A percentile compares a stretch with the other conserved stretches of the same genome.
These are phyloP conservation scores for Botrytis pseudocinerea DNA, from an alignment of 2,329 filamentous ascomycete genomes.

Conservation along the genomic window DNA sequence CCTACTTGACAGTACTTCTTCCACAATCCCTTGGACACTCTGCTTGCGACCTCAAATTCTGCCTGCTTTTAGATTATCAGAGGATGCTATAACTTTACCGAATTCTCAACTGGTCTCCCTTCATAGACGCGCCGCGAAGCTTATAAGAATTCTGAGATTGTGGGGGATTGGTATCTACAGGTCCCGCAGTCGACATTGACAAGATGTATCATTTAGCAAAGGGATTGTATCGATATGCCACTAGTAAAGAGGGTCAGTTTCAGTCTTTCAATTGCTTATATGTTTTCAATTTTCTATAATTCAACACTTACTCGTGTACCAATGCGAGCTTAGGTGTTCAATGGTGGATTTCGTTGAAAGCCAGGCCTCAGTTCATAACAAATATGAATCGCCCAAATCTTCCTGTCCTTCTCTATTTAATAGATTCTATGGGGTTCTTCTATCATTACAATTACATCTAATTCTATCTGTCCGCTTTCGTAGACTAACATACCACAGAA, in stretches of 20 bases:
- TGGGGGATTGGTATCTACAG: background rate
- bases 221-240: constrained; percentile 90
- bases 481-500: constrained; percentile 54
- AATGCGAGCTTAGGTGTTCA: background rate
- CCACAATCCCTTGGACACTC: background rate
- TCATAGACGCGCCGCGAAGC: background rate
- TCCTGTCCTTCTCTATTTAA: background rate
- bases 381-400: background rate
- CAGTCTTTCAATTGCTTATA: constrained; percentile 31
- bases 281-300: background rate
- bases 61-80: background rate
- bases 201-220: constrained; percentile 94
- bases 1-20: background rate
- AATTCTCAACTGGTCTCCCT: background rate
- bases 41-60: background rate
- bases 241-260: constrained; percentile 83
- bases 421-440: too few species aligned
- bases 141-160: background rate
- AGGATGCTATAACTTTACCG: background rate
- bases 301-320: background rate
- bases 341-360: background rate
- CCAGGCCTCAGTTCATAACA: background rate
- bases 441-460: background rate
- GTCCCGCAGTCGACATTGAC: background rate
- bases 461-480: constrained; percentile 8